phyloP scores from a whole-genome alignment of 2,329 filamentous ascomycete genomes.

The Penicillium sp. region DNA sequence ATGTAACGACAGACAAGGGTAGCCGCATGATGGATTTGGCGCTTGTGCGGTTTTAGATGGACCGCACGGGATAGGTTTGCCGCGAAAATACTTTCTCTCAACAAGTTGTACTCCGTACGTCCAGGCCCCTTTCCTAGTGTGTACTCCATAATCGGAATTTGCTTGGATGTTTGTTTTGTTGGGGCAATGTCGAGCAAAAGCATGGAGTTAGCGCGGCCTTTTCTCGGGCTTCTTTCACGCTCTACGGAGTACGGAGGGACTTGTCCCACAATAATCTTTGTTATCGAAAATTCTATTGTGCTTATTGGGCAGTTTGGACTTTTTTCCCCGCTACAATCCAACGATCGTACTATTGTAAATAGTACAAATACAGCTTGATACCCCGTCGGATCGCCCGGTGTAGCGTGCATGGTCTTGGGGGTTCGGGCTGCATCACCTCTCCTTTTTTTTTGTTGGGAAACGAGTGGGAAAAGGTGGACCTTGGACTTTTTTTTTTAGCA shows the following conservation, averaged over 20 bases:
- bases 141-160: neutral
- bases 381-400: conserved; percentile 5
- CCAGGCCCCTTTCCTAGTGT: neutral
- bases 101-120: neutral
- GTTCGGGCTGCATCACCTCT: neutral
- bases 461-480: conserved; percentile 20
- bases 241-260: neutral
- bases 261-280: conserved; percentile 1
- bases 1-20: conserved; percentile 19
- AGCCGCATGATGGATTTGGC: conserved; percentile 21
- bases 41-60: conserved; percentile 18
- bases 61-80: conserved; percentile 18
- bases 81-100: conserved; percentile 15
- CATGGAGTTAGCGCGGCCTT: conserved; percentile 3
- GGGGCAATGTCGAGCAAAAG: neutral
- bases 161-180: neutral
- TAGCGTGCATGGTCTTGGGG: neutral
- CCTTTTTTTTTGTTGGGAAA: conserved; percentile 8
- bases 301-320: neutral
- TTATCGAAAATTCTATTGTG: neutral
- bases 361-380: neutral
- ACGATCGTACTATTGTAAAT: neutral
- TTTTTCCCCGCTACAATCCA: neutral
- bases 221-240: conserved; percentile 5
- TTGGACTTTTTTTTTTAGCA: neutral